Conservation (phyloP, 768 basidiomycete genomes). For the Dacryopinax primogenitus region DNA sequence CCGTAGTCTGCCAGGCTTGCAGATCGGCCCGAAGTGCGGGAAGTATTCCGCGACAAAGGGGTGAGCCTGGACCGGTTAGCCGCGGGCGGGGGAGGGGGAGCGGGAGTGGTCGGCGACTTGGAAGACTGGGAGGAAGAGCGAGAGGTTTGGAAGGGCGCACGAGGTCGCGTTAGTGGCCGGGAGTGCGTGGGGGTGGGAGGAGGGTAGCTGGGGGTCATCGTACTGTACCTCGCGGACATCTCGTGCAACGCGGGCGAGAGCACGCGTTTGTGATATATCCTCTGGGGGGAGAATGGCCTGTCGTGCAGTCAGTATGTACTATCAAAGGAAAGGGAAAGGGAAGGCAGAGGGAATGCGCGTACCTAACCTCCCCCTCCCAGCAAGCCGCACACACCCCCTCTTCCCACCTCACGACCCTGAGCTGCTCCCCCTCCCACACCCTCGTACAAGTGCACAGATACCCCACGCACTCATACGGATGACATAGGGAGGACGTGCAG, state of each 20-base stretch:
- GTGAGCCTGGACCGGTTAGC: neutral
- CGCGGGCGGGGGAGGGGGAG: neutral
- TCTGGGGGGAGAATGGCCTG: neutral
- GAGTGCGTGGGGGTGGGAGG: too few species aligned
- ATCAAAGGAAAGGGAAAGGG: neutral
- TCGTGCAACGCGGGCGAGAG: neutral
- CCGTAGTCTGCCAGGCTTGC: conserved; percentile 2
- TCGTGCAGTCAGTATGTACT: neutral
- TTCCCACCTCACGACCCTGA: neutral
- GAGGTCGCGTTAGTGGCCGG: too few species aligned
- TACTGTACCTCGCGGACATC: neutral
- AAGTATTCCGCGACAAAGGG: neutral
- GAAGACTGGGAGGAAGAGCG: neutral
- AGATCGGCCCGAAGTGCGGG: neutral
- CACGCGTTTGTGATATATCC: neutral
- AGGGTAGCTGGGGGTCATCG: conserved; percentile 1
- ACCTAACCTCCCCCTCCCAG: neutral
- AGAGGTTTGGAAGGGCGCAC: neutral
- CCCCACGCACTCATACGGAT: conserved; percentile 1
- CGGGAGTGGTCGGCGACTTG: neutral
- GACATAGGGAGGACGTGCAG: conserved; percentile 1
- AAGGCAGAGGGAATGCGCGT: neutral
- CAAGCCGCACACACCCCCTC: neutral
- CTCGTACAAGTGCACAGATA: neutral
- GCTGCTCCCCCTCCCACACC: neutral